Base-by-base conservation (phyloP, 495 filamentous ascomycete genomes). In the Podospora australis region DNA sequence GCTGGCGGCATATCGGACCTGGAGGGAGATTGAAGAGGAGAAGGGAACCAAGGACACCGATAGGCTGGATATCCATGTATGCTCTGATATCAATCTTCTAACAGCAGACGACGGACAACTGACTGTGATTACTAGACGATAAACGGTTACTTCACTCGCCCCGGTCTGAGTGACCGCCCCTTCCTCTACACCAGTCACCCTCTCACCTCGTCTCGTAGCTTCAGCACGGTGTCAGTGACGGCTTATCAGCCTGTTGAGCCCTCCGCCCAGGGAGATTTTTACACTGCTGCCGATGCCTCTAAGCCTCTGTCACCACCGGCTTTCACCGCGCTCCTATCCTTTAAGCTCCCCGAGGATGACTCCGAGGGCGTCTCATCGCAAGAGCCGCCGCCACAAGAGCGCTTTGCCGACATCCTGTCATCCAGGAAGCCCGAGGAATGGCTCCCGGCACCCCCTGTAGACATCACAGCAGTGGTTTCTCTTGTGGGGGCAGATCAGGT, bases 121-220 rank as follows among this genome's bases (percentile, higher is more conserved):
- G 9, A 40, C 3, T 3, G 3, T 6, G n/a, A 0, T 10, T 10
- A 34, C 2, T 42, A 87, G 83, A 76, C 81, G 42, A 78, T 86
- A 46, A 77, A 82, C 21, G 83, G 83, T 4, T 80, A 71, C 64
- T 88, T 88, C 59, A 79, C 81, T n/a, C 63, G 78, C 1, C 58
- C 63, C 3, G 83, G 80, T 6, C 53, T 56, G 8, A 38, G 62
- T 1, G 70, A 78, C 52, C 66, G 76, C 2, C 81, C 82, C 4
- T 87, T 80, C 57, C 60, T 81, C 42, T 86, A 83, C 64, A 64
- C 64, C 4, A 73, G 82, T 8, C 69, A 69, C 7, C 70, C 69
- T 14, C 56, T 84, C 28, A 69, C 79, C 23, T 64, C 78, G 44
- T 78, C 82, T 3, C 67, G 69, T 21, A 72, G 69, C 41, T 84